These are phyloP conservation scores for Cenchrus fungigraminus DNA, from an alignment of 176 grass and related monocot species.

Conservation along the genomic window DNA sequence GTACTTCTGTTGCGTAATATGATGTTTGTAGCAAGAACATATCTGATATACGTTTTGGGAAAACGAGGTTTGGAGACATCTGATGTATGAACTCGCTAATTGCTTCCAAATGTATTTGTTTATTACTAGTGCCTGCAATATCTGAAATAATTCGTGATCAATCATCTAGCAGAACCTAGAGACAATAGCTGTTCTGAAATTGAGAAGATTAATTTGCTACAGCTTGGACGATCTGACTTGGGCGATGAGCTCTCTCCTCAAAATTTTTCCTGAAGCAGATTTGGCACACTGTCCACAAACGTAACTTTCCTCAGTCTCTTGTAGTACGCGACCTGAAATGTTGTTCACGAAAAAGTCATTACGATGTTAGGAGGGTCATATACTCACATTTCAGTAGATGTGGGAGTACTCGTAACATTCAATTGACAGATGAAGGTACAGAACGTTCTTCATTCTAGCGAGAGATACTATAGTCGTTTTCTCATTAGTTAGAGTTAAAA, in stretches of 20 bases:
- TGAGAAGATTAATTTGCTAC: constrained; percentile 38
- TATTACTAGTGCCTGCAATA: no score
- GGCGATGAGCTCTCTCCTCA: constrained; percentile 76
- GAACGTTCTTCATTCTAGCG: neutral
- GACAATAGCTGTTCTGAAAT: neutral
- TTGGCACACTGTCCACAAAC: constrained; percentile 70
- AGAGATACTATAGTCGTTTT: neutral
- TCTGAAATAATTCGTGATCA: neutral
- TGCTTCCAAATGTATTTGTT: no score
- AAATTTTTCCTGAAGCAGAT: constrained; percentile 76
- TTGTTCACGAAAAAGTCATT: constrained; percentile 11
- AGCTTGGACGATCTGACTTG: constrained; percentile 79
- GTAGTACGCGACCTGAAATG: constrained; percentile 68
- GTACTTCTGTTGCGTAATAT: neutral
- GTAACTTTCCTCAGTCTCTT: constrained; percentile 79
- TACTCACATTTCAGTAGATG: neutral
- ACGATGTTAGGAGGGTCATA: neutral
- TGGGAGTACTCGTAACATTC: neutral
- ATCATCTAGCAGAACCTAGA: neutral
- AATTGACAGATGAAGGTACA: neutral
- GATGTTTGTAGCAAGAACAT: constrained; percentile 3
- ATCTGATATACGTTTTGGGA: neutral
- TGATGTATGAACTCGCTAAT: no score
- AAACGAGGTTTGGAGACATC: no score
- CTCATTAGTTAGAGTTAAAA: neutral